Conservation (phyloP, 164 flowering plant species). For the Brasenia schreberi region DNA sequence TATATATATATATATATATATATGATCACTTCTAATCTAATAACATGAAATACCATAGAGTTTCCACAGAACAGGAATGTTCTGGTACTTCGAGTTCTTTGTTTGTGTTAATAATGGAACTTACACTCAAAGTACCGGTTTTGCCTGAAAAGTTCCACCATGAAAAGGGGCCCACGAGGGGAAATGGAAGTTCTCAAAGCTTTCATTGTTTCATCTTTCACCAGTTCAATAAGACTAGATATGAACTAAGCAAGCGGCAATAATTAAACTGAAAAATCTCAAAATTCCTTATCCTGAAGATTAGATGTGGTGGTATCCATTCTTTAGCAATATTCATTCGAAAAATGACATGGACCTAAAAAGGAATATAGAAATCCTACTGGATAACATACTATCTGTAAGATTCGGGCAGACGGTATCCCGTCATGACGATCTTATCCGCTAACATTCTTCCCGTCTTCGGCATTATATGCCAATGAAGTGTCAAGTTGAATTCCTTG, state of each 20-base stretch:
- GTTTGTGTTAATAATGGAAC: no score
- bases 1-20: no score
- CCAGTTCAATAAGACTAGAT: neutral
- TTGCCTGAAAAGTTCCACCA: no score
- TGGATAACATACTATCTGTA: conserved; percentile 5
- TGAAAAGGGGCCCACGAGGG: neutral
- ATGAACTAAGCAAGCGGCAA: neutral
- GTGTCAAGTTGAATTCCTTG: conserved; percentile 9
- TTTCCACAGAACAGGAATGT: no score
- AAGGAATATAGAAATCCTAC: neutral
- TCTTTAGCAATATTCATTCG: neutral
- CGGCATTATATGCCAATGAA: conserved; percentile 19
- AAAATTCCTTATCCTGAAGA: neutral
- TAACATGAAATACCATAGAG: no score
- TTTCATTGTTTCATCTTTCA: neutral
- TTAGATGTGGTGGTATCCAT: neutral
- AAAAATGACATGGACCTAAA: neutral
- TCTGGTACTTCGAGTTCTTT: no score
- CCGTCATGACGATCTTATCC: conserved; percentile 8
- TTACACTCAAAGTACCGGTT: no score
- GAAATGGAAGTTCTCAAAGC: neutral
- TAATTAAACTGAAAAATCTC: neutral
- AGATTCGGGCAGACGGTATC: conserved; percentile 11
- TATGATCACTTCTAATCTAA: no score
- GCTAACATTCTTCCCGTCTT: conserved; percentile 14